These are phyloP conservation scores for Takashimella tepidaria DNA, from an alignment of 1,284 basidiomycete genomes.

Conservation along the genomic window DNA sequence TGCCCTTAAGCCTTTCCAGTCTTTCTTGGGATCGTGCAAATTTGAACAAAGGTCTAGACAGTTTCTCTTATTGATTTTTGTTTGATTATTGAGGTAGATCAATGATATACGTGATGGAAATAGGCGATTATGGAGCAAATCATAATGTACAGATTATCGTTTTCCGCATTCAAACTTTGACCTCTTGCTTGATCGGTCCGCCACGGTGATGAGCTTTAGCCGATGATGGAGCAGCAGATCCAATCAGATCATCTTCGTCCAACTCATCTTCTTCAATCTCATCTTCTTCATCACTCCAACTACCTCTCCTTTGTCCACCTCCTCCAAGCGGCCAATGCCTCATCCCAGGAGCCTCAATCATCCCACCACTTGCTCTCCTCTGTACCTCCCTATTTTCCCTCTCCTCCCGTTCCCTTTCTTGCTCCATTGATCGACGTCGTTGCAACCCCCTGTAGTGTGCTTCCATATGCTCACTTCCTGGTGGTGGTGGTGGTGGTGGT, in stretches of 20 bases:
- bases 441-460: conserved; percentile 11
- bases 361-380: conserved; percentile 5
- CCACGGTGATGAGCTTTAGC: neutral
- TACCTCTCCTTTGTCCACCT: no score
- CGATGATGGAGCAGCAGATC: neutral
- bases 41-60: no score
- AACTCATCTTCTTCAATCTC: conserved; percentile 15
- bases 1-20: no score
- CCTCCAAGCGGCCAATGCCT: neutral
- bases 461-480: neutral
- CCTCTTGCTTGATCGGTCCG: neutral
- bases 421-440: conserved; percentile 3
- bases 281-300: conserved; percentile 12
- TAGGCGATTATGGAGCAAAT: no score
- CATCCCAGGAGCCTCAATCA: neutral
- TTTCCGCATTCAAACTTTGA: no score
- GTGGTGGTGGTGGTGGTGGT: conserved; percentile 8
- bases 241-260: neutral
- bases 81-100: no score
- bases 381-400: neutral
- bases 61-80: no score
- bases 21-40: no score
- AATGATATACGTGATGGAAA: no score
- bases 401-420: neutral
- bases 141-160: no score